Percentiles rank a stretch among this genome's conserved stretches.
Evolutionary conservation across 176 grass and related monocot genomes (phyloP).

Genomic region (Musa acuminata): DNA sequence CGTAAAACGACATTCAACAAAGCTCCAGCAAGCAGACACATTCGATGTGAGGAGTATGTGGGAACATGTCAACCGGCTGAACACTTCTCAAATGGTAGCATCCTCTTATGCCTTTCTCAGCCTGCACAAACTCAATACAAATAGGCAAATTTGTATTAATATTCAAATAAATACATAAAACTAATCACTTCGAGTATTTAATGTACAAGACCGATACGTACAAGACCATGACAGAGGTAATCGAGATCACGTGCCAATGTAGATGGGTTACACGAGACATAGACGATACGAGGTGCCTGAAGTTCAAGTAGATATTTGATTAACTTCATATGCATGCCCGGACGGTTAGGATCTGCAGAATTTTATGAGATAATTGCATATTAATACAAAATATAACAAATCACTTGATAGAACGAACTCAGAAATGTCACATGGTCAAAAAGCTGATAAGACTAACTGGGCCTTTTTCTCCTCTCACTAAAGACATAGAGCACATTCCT

Average conservation of each 20-base stretch:
- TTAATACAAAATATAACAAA: background rate
- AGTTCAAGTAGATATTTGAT: slow-evolving; percentile 90
- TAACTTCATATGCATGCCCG: slow-evolving; percentile 94
- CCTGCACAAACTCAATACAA: slow-evolving; percentile 14
- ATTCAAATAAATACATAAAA: background rate
- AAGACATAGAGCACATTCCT: too few relatives aligned
- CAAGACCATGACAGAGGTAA: slow-evolving; percentile 89
- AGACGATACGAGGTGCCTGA: slow-evolving; percentile 62
- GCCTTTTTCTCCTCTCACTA: too few relatives aligned
- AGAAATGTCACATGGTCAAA: background rate
- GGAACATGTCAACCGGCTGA: slow-evolving; percentile 90
- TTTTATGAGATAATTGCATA: background rate
- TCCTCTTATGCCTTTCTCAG: slow-evolving; percentile 47
- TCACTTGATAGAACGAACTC: background rate
- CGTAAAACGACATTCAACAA: background rate
- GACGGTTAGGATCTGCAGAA: slow-evolving; percentile 87
- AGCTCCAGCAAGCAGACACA: slow-evolving; percentile 91
- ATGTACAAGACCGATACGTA: slow-evolving; percentile 25
- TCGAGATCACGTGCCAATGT: slow-evolving; percentile 82
- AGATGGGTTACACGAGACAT: slow-evolving; percentile 86
- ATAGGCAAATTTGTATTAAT: background rate
- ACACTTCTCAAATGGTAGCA: slow-evolving; percentile 63
- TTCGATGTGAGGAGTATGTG: slow-evolving; percentile 91
- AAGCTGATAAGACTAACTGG: too few relatives aligned
- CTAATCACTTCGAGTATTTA: background rate